Base-by-base conservation (phyloP, 129 eudicot species). In the Ambrosia trifida region DNA sequence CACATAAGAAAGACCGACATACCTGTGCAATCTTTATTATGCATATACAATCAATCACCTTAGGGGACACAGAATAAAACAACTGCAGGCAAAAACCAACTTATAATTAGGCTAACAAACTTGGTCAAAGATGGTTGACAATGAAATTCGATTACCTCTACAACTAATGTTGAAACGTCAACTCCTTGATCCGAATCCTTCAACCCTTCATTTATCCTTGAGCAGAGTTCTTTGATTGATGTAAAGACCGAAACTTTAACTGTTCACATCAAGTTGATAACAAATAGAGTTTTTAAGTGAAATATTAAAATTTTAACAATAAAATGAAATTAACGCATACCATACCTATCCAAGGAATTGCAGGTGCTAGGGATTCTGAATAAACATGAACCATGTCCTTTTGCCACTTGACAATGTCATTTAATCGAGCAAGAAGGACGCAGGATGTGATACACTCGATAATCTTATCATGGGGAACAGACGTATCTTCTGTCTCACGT, bases 321-420 rank as follows among this genome's bases (percentile, higher is more conserved):
- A 38, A 50, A 2, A 40, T 16, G 40, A 6, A 58, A 63, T 16
- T 38, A 18, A n/a, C 1, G 43, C 43, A 38, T 56, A 38, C 18
- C 9, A 61, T 75, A 94, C 97, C 98, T 61, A 83, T 76, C 98
- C 98, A 94, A 36, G 87, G 79, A 72, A 85, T 72, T 64, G 56
- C 82, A 69, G 97, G 90, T 14, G 90, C 83, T 11, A 89, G 85
- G 54, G 90, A 88, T 54, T 63, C 66, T 49, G 73, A 60, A 68
- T 83, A 68, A 56, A 84, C 82, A 58, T 84, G 83, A 49, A 84
- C 66, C 79, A 94, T 69, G 51, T 84, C 74, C 78, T 80, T 82
- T 77, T 79, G 79, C 69, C 78, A 85, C 73, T 79, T 80, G 66
- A 94, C 74, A 69, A 94, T 79, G 83, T 94, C 97, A 65, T 46